Conservation (phyloP, 2,329 filamentous ascomycete species). For the Cladosporium oxysporum region DNA sequence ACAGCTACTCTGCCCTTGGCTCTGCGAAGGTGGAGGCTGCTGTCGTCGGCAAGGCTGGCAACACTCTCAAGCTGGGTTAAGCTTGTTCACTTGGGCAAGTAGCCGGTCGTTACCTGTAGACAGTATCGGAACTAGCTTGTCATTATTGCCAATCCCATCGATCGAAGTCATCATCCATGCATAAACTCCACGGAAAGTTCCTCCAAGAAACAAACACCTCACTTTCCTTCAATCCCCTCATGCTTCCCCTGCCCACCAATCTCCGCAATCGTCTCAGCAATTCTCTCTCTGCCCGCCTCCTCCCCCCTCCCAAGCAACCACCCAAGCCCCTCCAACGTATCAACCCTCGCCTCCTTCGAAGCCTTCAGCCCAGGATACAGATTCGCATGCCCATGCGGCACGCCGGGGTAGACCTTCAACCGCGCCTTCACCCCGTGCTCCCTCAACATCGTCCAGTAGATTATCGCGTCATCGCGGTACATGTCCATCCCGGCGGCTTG, state of each 20-base stretch:
- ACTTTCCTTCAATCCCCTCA: not conserved
- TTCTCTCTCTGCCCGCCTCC: not conserved
- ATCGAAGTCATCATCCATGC: not conserved
- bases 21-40: conserved; percentile 40
- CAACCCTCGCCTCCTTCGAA: conserved; percentile 30
- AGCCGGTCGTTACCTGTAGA: not conserved
- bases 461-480: conserved; percentile 54
- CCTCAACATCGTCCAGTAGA: conserved; percentile 53
- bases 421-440: conserved; percentile 49
- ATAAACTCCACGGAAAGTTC: not conserved
- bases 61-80: conserved; percentile 38
- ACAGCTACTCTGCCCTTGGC: conserved; percentile 37
- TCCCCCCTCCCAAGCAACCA: conserved; percentile 36
- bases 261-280: not conserved
- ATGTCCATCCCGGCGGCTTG: conserved; percentile 55
- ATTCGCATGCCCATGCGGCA: conserved; percentile 46
- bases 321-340: conserved; percentile 37
- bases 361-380: conserved; percentile 37
- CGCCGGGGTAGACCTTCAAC: conserved; percentile 47
- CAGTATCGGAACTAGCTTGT: not conserved
- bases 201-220: not conserved
- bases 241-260: not conserved
- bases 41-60: conserved; percentile 44
- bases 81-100: not conserved
- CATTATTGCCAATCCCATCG: not conserved